Evolutionary conservation across 2,329 filamentous ascomycete genomes (phyloP), one percentile per base, ranked within the genome.

Genomic region (Moelleriella libera): DNA sequence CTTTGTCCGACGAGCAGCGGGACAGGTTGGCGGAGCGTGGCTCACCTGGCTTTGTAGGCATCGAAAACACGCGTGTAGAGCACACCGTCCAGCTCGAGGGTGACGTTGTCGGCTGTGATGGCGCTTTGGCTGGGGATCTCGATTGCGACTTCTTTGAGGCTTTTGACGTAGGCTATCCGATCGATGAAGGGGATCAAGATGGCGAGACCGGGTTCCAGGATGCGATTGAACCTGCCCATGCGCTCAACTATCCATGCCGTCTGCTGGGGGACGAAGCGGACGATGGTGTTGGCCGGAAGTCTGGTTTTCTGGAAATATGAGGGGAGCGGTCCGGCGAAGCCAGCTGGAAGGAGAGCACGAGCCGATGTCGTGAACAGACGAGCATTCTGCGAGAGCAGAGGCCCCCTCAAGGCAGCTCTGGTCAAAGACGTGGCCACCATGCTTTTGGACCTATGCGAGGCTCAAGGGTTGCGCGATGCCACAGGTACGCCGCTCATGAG

Each of bases 231-330:
- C 68, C 89, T 92, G 59, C 92, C 92, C 92, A 98, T 98, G 61
- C 92, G 89, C 77, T 98, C 92, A 49, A 98, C 92, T 50, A 98
- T 90, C 92, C 92, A 98, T 65, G 92, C 92, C 57, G 90, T 97
- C 72, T 98, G 92, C 68, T 98, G 92, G n/a, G 92, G 92, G 41
- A 98, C 92, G 67, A 97, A 98, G 51, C 90, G 87, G 58, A 98
- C 74, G 52, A 98, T 74, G 4, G 92, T 98, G 68, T 98, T 98
- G 56, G 89, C 86, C 30, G 92, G 92, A 46, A 96, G 74, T 28
- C 76, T 72, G 10, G 75, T 71, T 53, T 76, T 76, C 61, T 85
- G 83, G 66, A 94, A 94, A 68, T 94, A 94, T n/a, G 84, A 81
- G 6, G 82, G 75, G 37, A 83, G 31, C 41, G 58, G 53, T 4